Evolutionary conservation across 2,329 filamentous ascomycete species (phyloP), one percentile per base, ranked within the genome.

Genomic region (Aspergillus unguis): DNA sequence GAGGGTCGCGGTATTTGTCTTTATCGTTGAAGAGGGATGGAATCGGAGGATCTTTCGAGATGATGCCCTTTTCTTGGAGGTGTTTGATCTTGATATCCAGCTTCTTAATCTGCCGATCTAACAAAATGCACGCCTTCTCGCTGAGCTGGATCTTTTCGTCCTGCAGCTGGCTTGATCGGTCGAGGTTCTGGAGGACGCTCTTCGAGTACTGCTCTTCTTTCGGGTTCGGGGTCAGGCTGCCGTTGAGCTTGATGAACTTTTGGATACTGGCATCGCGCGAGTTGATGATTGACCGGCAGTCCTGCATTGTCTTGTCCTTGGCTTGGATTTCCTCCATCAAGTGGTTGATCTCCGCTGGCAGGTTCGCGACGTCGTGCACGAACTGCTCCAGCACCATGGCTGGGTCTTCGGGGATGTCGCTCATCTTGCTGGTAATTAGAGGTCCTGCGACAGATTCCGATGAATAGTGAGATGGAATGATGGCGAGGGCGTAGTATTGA

Each of bases 261-360:
- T 86, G 84, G n/a, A 86, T 72, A 52, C 79, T 82, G 49, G 69
- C 73, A 59, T 86, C 84, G 42, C 82, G 80, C 32, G 77, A 77
- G 54, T 77, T 76, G 63, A 86, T 85, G 10, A 75, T 73, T n/a
- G 75, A 69, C 41, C 77, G 75, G 60, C 78, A 79, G 52, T 84
- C 81, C 57, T 81, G 76, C 49, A 86, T 82, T 44, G 78, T 75
- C 52, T 78, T 76, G 59, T 86, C 83, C 63, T 86, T 86, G 55
- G 83, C 83, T 60, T 84, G 78, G 40, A 86, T 84, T 62, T 86
- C 84, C 62, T 86, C 84, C 67, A 85, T 82, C 51, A 86, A 71
- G 71, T 86, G 84, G 7, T 78, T 81, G 44, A 86, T 82, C 63
- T 86, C 84, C 2, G 81, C 82, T 0, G 84, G 83, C 11, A 85